Evolutionary conservation across 441 rosid genomes (phyloP), one percentile per base, ranked within the genome.

Genomic region (Biscutella auriculata): DNA sequence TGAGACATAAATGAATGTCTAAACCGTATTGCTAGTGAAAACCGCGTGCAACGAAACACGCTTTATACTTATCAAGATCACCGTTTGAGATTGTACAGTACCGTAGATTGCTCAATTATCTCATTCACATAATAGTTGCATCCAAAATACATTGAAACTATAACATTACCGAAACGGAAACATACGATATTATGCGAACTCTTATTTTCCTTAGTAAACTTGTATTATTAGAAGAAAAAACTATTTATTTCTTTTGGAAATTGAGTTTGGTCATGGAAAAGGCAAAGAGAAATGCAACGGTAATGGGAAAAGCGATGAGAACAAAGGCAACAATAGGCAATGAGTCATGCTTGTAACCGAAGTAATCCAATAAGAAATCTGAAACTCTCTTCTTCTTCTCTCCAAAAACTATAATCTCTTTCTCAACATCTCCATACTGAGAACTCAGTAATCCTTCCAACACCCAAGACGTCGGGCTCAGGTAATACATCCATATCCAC

Each of bases 401-500:
- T 9, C 88, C 87, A 14, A 81, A 85, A 6, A 30, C 83, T 13
- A 21, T 5, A 12, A 83, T 74, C 49, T 68, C 74, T 54, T 68
- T 66, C 5, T 63, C 37, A 0, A 73, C 13, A 35, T 83, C 88
- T 50, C 91, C 83, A 4, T 65, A 85, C 50, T 85, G 96, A 0
- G 85, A 81, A 19, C 71, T 83, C 28, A 85, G 62, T 69, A 80
- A 54, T 1, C 77, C 87, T 34, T 79, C 76, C 57, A 88, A 68
- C 5, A 72, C 60, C 96, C 91, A 88, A 35, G 94, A 83, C 1
- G 87, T 76, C 1, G 91, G 91, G 37, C 76, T 62, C 6, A 73
- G 2, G 50, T 79, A 83, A 21, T 82, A 79, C 61, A 72, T 50
- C 88, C 94, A 83, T 10, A 80, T 44, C 94, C 91, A 88, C 83